Conservation (phyloP, 2,329 filamentous ascomycete species). For the Pseudohalonectria lignicola region DNA sequence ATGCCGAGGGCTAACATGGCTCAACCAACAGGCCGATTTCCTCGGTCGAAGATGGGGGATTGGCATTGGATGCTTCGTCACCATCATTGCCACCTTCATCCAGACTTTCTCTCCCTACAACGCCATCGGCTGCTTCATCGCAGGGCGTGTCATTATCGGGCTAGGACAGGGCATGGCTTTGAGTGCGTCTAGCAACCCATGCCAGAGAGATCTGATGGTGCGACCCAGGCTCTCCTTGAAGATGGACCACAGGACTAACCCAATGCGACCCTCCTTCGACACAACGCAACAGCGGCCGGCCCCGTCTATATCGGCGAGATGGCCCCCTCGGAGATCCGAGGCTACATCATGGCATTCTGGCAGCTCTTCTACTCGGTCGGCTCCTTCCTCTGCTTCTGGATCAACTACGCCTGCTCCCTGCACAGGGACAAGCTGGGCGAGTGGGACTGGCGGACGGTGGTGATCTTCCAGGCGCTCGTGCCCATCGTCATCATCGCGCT, state of each 20-base stretch:
- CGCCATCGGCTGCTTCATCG: constrained; percentile 56
- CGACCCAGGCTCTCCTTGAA: neutral
- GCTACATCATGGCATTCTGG: constrained; percentile 60
- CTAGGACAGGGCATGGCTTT: constrained; percentile 56
- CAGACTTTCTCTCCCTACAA: constrained; percentile 52
- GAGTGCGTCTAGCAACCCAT: constrained; percentile 4
- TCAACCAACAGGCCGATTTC: constrained; percentile 32
- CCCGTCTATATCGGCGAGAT: constrained; percentile 64
- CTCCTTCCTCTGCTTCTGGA: constrained; percentile 54
- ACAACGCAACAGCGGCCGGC: constrained; percentile 50
- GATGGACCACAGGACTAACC: neutral
- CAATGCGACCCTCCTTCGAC: constrained; percentile 5
- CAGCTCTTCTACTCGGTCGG: constrained; percentile 58
- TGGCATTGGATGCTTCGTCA: constrained; percentile 51
- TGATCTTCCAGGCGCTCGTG: constrained; percentile 63
- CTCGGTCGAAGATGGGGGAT: constrained; percentile 55
- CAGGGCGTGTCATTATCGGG: constrained; percentile 57
- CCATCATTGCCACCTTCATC: constrained; percentile 58
- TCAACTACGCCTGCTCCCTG: constrained; percentile 51
- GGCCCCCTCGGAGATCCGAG: constrained; percentile 51
- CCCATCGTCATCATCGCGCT: constrained; percentile 49
- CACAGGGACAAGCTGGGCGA: constrained; percentile 46
- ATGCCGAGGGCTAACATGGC: neutral
- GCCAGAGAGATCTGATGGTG: neutral
- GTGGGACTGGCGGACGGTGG: constrained; percentile 65